Conservation (phyloP, 495 filamentous ascomycete species). For the Xylaria longipes region DNA sequence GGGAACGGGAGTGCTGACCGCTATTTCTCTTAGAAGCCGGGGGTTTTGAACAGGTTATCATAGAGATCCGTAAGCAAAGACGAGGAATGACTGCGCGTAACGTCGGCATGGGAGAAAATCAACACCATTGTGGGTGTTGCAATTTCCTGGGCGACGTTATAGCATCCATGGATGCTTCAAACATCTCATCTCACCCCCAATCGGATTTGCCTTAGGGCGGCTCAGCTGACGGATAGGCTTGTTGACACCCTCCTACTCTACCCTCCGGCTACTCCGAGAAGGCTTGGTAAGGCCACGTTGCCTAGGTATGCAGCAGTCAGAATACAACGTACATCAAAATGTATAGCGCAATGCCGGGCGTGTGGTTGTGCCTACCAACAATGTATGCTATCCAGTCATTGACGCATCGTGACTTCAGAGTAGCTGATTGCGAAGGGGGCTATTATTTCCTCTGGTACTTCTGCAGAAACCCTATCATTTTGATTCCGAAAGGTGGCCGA, state of each 20-base stretch:
- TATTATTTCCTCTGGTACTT: background rate
- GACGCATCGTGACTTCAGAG: background rate
- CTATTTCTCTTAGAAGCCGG: background rate
- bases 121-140: background rate
- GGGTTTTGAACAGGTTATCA: background rate
- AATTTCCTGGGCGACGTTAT: background rate
- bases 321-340: background rate
- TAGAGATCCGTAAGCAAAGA: conserved; percentile 9
- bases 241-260: background rate
- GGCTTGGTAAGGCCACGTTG: background rate
- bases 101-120: background rate
- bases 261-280: conserved; percentile 6
- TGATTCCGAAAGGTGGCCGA: background rate
- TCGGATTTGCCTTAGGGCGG: background rate
- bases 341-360: too few relatives aligned
- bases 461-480: background rate
- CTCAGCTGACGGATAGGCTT: conserved; percentile 14
- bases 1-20: conserved; percentile 6
- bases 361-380: conserved; percentile 11
- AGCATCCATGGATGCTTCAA: background rate
- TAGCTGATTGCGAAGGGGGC: background rate
- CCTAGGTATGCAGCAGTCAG: conserved; percentile 10
- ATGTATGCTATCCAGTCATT: background rate
- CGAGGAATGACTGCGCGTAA: conserved; percentile 1
- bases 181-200: background rate